Evolutionary conservation across 306 rosid genomes (phyloP).

Genomic region (Vicia sativa): DNA sequence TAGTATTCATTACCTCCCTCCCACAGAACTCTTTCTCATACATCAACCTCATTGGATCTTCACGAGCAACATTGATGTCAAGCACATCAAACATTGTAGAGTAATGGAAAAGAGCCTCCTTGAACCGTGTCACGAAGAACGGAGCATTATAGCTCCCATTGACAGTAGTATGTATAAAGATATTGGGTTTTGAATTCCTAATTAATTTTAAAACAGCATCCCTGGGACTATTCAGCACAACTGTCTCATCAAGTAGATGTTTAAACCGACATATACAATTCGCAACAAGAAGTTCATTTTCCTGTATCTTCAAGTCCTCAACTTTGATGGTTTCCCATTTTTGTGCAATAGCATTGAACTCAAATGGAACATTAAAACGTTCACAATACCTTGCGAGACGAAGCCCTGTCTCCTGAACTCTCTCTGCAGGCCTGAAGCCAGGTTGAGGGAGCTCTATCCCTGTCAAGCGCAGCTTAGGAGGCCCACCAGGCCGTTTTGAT

Average conservation of each 20-base stretch:
- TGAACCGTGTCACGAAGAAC: constrained; percentile 70
- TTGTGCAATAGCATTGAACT: constrained; percentile 58
- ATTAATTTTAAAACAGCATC: constrained; percentile 65
- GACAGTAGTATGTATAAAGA: constrained; percentile 53
- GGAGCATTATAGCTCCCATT: constrained; percentile 82
- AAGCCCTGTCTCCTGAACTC: constrained; percentile 70
- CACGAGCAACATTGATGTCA: constrained; percentile 45
- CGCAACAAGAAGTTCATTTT: constrained; percentile 58
- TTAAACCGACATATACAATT: constrained; percentile 51
- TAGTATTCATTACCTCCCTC: constrained; percentile 67
- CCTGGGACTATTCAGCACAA: constrained; percentile 64
- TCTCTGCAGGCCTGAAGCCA: constrained; percentile 72
- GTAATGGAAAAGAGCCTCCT: constrained; percentile 74
- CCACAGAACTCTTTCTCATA: constrained; percentile 66
- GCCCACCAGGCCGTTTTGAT: constrained; percentile 61
- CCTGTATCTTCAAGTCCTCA: constrained; percentile 57
- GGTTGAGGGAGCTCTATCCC: constrained; percentile 78
- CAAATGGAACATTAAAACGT: constrained; percentile 73
- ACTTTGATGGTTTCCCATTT: constrained; percentile 69
- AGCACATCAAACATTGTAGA: constrained; percentile 65
- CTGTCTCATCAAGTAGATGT: constrained; percentile 67
- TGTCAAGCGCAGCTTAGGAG: constrained; percentile 77
- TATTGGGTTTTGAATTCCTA: constrained; percentile 68
- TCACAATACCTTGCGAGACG: constrained; percentile 69
- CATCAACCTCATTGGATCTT: constrained; percentile 48